phyloP scores from a whole-genome alignment of 2,329 filamentous ascomycete genomes.

The Dothideomycetes sp. region DNA sequence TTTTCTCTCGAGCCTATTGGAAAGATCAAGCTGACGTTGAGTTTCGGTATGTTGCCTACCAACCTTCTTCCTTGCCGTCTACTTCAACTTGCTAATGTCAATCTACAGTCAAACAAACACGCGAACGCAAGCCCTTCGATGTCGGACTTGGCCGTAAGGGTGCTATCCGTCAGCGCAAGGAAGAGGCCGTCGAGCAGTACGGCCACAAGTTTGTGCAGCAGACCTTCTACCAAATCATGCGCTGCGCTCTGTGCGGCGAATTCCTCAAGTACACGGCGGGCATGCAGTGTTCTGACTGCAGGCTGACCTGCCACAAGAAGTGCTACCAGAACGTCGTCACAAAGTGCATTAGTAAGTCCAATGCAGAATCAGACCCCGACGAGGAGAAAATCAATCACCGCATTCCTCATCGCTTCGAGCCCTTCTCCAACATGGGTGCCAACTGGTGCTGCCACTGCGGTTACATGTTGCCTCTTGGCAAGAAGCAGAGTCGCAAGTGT shows the following conservation, averaged over 20 bases:
- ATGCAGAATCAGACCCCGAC: constrained; percentile 94
- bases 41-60: constrained; percentile 51
- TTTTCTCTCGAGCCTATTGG: constrained; percentile 94
- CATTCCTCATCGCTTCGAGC: constrained; percentile 92
- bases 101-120: constrained; percentile 64
- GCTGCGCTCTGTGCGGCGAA: constrained; percentile 92
- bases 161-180: constrained; percentile 93
- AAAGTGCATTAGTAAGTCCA: constrained; percentile 99
- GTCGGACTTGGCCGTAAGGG: constrained; percentile 89
- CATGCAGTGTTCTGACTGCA: constrained; percentile 99
- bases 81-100: background rate
- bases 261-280: constrained; percentile 97
- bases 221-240: constrained; percentile 99
- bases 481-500: constrained; percentile 91
- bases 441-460: constrained; percentile 99
- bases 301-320: constrained; percentile 97
- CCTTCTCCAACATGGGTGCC: constrained; percentile 94
- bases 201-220: constrained; percentile 98
- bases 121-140: constrained; percentile 73
- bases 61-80: background rate
- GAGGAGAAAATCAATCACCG: constrained; percentile 99
- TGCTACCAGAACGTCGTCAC: constrained; percentile 95
- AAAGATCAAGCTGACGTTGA: constrained; percentile 81
- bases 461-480: constrained; percentile 87
- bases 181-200: constrained; percentile 97